Conservation (phyloP, 2,329 filamentous ascomycete genomes). For the Piedraia hortae region DNA sequence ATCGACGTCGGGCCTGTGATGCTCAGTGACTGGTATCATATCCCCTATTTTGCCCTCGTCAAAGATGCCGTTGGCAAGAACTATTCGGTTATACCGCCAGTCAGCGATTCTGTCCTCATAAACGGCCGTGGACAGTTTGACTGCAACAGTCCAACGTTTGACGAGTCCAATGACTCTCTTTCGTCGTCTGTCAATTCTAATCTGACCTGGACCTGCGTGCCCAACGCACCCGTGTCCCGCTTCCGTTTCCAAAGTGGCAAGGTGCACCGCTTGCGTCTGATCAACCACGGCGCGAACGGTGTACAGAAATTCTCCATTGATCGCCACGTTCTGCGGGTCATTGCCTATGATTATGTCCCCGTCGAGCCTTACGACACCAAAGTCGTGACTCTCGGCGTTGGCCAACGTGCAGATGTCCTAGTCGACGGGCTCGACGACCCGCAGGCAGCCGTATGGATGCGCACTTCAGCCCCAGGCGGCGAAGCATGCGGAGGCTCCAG, state of each 20-base stretch:
- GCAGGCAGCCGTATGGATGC: slow-evolving; percentile 14
- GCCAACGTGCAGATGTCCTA: slow-evolving; percentile 23
- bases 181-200: slow-evolving; percentile 6
- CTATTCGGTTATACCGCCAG: slow-evolving; percentile 6
- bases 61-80: slow-evolving; percentile 9
- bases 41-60: slow-evolving; percentile 10
- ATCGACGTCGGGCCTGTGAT: slow-evolving; percentile 18
- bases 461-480: slow-evolving; percentile 4
- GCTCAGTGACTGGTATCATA: slow-evolving; percentile 19
- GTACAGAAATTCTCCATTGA: slow-evolving; percentile 23
- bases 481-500: slow-evolving; percentile 7
- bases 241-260: slow-evolving; percentile 15
- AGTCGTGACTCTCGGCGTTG: slow-evolving; percentile 27
- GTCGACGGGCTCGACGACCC: slow-evolving; percentile 13
- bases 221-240: slow-evolving; percentile 8
- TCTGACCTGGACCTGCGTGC: slow-evolving; percentile 6
- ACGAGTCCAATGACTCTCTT: slow-evolving; percentile 3
- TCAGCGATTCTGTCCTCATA: slow-evolving; percentile 11
- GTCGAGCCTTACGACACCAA: slow-evolving; percentile 16
- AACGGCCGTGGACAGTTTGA: slow-evolving; percentile 9
- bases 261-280: slow-evolving; percentile 16
- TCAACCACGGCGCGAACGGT: slow-evolving; percentile 17
- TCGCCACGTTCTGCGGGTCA: slow-evolving; percentile 16
- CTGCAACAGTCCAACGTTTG: slow-evolving; percentile 7
- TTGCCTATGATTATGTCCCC: slow-evolving; percentile 18